Conservation (phyloP, 306 rosid species). For the Morella rubra region DNA sequence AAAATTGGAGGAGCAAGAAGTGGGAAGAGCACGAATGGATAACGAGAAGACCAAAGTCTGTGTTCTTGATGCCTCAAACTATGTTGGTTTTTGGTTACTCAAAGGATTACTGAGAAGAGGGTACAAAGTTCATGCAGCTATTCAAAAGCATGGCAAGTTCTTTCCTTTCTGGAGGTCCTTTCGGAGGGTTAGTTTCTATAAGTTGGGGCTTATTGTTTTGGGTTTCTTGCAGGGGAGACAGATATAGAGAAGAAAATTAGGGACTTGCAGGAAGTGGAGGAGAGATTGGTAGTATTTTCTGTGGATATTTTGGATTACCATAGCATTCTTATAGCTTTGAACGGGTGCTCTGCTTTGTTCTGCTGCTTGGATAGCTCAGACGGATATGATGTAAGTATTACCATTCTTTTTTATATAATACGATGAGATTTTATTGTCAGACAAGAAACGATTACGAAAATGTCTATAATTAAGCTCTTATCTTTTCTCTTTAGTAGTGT, state of each 20-base stretch:
- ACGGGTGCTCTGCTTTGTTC: conserved; percentile 42
- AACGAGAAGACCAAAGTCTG: conserved; percentile 27
- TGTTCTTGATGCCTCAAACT: conserved; percentile 50
- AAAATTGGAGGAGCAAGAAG: neutral
- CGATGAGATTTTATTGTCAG: no score
- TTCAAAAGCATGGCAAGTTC: conserved; percentile 31
- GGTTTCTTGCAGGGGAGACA: conserved; percentile 33
- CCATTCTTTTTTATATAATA: no score
- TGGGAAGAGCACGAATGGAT: conserved; percentile 24
- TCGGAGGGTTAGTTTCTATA: neutral
- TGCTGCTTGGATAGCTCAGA: conserved; percentile 44
- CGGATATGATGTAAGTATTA: conserved; percentile 35
- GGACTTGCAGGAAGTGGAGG: conserved; percentile 34
- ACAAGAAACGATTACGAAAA: no score
- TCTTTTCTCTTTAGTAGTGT: neutral
- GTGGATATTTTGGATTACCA: conserved; percentile 48
- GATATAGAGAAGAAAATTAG: conserved; percentile 37
- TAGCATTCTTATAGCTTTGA: conserved; percentile 37
- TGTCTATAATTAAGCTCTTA: neutral
- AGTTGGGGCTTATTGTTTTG: neutral
- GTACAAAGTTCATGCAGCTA: conserved; percentile 48
- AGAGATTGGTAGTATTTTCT: conserved; percentile 31
- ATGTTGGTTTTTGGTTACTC: conserved; percentile 52
- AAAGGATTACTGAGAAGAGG: conserved; percentile 41
- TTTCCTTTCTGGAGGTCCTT: neutral